phyloP scores from a whole-genome alignment of 2,329 filamentous ascomycete genomes.

The Dactylellina haptotyla region DNA sequence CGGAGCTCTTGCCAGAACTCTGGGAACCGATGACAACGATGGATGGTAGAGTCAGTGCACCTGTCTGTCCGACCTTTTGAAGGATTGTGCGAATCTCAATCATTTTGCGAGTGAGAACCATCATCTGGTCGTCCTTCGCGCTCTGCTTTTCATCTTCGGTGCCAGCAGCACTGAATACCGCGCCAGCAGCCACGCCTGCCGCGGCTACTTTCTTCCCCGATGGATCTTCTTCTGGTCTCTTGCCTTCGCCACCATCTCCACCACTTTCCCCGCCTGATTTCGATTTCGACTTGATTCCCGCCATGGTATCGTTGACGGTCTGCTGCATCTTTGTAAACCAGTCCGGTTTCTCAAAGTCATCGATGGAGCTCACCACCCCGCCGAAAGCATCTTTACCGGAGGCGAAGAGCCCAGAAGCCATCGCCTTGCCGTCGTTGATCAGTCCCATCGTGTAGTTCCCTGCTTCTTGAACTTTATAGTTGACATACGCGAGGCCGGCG shows the following conservation, averaged over 20 bases:
- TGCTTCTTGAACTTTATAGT: conserved; percentile 91
- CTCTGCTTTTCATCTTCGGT: conserved; percentile 73
- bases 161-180: conserved; percentile 81
- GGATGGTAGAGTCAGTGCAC: conserved; percentile 85
- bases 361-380: conserved; percentile 73
- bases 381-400: conserved; percentile 77
- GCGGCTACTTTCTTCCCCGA: conserved; percentile 70
- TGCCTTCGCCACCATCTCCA: conserved; percentile 60
- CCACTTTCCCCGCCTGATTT: conserved; percentile 60
- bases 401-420: conserved; percentile 67
- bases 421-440: conserved; percentile 77
- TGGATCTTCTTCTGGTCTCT: conserved; percentile 65
- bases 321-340: conserved; percentile 70
- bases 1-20: conserved; percentile 97
- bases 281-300: conserved; percentile 62
- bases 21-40: conserved; percentile 99
- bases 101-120: conserved; percentile 99
- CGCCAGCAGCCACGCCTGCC: conserved; percentile 76
- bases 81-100: conserved; percentile 96
- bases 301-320: conserved; percentile 43
- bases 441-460: conserved; percentile 81
- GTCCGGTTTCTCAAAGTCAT: conserved; percentile 79
- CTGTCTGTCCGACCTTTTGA: conserved; percentile 90
- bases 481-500: conserved; percentile 87
- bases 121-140: conserved; percentile 96